Evolutionary conservation across 1,284 basidiomycete genomes (phyloP).

Genomic region (Tilletia walkeri): DNA sequence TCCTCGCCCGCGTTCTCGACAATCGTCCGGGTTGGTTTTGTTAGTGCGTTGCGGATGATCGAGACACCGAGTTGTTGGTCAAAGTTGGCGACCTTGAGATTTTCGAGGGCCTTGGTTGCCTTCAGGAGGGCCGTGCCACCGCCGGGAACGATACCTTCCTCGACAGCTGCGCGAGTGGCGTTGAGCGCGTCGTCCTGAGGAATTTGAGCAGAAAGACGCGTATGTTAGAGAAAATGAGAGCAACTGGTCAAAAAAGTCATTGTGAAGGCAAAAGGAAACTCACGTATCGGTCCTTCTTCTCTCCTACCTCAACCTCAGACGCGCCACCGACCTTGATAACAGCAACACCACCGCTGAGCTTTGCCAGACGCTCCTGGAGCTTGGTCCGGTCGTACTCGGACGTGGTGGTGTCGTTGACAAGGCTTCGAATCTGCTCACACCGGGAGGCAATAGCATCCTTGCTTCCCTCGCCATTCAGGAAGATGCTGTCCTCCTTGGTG

Average conservation of each 20-base stretch:
- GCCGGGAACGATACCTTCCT: constrained; percentile 89
- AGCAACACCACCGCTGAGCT: constrained; percentile 91
- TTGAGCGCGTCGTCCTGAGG: constrained; percentile 82
- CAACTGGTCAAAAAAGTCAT: neutral
- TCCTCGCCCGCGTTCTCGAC: constrained; percentile 94
- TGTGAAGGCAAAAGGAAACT: neutral
- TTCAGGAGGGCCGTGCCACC: constrained; percentile 89
- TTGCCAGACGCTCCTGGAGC: constrained; percentile 93
- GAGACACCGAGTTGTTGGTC: constrained; percentile 94
- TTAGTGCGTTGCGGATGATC: constrained; percentile 85
- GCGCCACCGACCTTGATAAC: constrained; percentile 96
- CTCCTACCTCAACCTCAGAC: constrained; percentile 92
- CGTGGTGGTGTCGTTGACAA: constrained; percentile 79
- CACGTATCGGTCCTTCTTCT: constrained; percentile 95
- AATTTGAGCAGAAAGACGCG: neutral
- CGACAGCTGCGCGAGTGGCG: constrained; percentile 94
- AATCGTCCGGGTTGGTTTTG: constrained; percentile 76
- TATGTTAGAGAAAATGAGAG: neutral
- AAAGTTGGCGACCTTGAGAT: constrained; percentile 83
- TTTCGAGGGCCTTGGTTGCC: constrained; percentile 77
- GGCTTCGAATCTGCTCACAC: constrained; percentile 89
- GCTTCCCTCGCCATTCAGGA: constrained; percentile 77
- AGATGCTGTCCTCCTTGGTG: constrained; percentile 97
- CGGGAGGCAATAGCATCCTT: constrained; percentile 48
- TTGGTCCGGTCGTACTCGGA: constrained; percentile 92